These are phyloP conservation scores for Skeletonema tropicum DNA, from an alignment of 108 stramenopile genomes.

Conservation along the genomic window DNA sequence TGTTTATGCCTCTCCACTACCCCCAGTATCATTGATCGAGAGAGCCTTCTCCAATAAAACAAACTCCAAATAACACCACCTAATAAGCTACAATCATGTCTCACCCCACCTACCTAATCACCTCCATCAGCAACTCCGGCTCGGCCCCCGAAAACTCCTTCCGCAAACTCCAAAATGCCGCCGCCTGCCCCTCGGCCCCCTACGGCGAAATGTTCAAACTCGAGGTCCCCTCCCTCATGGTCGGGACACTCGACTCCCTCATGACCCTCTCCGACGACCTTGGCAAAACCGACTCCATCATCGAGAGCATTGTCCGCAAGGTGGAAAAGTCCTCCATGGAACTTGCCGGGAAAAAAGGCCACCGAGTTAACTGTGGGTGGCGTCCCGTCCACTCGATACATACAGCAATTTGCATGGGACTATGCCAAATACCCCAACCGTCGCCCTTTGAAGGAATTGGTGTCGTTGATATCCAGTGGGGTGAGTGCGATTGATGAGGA, in stretches of 20 bases:
- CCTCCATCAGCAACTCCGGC: slow-evolving; percentile 82
- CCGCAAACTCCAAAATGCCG: slow-evolving; percentile 88
- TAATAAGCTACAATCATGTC: slow-evolving; percentile 11
- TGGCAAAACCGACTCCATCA: slow-evolving; percentile 78
- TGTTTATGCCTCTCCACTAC: background rate
- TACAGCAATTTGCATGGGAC: slow-evolving; percentile 95
- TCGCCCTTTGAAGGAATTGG: slow-evolving; percentile 87
- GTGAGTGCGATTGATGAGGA: slow-evolving; percentile 90
- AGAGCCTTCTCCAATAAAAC: too few relatives aligned
- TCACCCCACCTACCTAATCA: slow-evolving; percentile 62
- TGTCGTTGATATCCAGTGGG: slow-evolving; percentile 76
- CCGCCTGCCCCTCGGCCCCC: slow-evolving; percentile 83
- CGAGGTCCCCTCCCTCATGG: slow-evolving; percentile 92
- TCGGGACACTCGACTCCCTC: slow-evolving; percentile 90
- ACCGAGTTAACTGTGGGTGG: slow-evolving; percentile 84
- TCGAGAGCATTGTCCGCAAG: slow-evolving; percentile 90
- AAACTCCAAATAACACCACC: background rate
- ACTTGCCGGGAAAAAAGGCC: slow-evolving; percentile 60
- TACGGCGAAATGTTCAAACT: slow-evolving; percentile 94
- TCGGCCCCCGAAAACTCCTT: slow-evolving; percentile 88
- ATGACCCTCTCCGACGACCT: slow-evolving; percentile 91
- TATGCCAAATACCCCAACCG: slow-evolving; percentile 92
- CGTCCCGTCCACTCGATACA: slow-evolving; percentile 80
- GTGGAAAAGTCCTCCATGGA: slow-evolving; percentile 86
- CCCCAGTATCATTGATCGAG: too few relatives aligned